Conservation (phyloP, 192 early-diverging fungal species). For the Backusella psychrophila region DNA sequence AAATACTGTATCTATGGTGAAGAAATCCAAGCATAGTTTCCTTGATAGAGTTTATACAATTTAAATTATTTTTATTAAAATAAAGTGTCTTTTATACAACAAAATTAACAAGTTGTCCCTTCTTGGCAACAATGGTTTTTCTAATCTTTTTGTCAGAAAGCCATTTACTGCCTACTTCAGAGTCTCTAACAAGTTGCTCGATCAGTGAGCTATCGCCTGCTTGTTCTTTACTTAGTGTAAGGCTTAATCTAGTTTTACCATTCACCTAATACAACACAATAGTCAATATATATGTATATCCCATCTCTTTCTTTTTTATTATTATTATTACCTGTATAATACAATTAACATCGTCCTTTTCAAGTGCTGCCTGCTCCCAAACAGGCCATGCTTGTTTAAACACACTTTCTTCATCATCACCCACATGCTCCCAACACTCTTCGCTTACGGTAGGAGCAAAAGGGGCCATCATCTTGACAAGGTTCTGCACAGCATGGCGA, state of each 20-base stretch:
- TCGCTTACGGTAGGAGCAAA: constrained; percentile 73
- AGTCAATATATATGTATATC: constrained; percentile 9
- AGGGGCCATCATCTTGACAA: constrained; percentile 73
- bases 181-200: constrained; percentile 40
- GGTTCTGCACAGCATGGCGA: constrained; percentile 44
- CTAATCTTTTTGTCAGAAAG: constrained; percentile 48
- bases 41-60: constrained; percentile 6
- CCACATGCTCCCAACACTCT: constrained; percentile 65
- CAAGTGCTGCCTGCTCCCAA: constrained; percentile 50
- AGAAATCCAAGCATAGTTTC: background rate
- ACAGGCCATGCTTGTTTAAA: constrained; percentile 60
- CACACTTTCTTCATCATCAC: constrained; percentile 31
- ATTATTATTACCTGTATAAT: constrained; percentile 53
- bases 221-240: constrained; percentile 43
- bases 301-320: constrained; percentile 12
- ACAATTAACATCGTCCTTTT: constrained; percentile 48
- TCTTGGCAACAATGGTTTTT: constrained; percentile 66
- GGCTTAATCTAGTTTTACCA: constrained; percentile 71
- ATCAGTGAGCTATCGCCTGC: constrained; percentile 37
- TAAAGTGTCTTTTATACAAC: constrained; percentile 38
- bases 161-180: constrained; percentile 53
- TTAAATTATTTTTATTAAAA: background rate
- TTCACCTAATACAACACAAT: constrained; percentile 52
- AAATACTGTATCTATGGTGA: background rate
- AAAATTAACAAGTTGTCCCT: constrained; percentile 76